Evolutionary conservation across 495 filamentous ascomycete species (phyloP).

Genomic region (Poronia punctata): DNA sequence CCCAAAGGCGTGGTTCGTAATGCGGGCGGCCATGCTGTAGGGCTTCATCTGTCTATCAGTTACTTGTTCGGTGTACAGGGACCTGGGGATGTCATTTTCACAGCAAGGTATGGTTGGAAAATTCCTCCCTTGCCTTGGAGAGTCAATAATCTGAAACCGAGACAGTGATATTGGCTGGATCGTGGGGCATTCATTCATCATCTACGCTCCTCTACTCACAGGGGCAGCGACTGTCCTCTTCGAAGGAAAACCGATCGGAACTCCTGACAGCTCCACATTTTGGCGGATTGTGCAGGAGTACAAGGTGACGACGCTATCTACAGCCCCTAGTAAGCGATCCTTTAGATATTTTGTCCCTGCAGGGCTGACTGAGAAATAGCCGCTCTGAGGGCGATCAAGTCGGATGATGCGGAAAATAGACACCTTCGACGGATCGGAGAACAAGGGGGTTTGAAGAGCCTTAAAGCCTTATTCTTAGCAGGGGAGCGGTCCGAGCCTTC

Average conservation of each 20-base stretch:
- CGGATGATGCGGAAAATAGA: conserved; percentile 71
- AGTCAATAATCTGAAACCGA: conserved; percentile 9
- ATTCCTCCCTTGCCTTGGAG: conserved; percentile 9
- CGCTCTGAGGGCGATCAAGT: conserved; percentile 77
- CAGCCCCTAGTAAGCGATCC: conserved; percentile 59
- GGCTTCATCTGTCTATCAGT: conserved; percentile 68
- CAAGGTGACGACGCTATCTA: conserved; percentile 75
- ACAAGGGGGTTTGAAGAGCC: conserved; percentile 57
- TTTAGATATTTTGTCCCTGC: neutral
- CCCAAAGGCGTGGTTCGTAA: conserved; percentile 85
- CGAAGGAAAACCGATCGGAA: conserved; percentile 88
- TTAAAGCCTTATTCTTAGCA: conserved; percentile 74
- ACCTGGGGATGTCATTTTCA: conserved; percentile 78
- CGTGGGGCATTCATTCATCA: conserved; percentile 75
- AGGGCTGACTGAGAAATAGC: conserved; percentile 16
- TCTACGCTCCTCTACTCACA: conserved; percentile 71
- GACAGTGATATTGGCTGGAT: conserved; percentile 76
- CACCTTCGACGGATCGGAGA: conserved; percentile 54
- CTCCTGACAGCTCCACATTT: conserved; percentile 77
- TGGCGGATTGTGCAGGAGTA: conserved; percentile 83
- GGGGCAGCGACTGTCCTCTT: conserved; percentile 84
- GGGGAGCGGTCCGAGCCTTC: conserved; percentile 86
- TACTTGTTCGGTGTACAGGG: conserved; percentile 75
- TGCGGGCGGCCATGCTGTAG: conserved; percentile 83
- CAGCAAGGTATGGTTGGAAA: conserved; percentile 42